These are phyloP conservation scores for Saprolegnia parasitica DNA, from an alignment of 352 stramenopile genomes.

Conservation along the genomic window DNA sequence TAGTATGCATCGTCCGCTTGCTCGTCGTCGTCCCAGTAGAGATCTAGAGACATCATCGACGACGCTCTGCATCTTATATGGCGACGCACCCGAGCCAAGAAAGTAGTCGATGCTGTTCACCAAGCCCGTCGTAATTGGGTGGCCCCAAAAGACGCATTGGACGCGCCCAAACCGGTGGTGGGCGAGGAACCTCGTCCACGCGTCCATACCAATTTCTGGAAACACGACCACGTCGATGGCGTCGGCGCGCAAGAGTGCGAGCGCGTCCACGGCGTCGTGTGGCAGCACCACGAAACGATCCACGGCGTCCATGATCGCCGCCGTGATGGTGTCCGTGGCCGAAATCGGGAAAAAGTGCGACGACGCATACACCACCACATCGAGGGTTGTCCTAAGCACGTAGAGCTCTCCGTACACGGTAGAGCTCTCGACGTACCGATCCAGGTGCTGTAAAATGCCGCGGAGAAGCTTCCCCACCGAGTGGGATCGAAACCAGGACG, in stretches of 20 bases:
- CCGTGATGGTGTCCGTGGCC: slow-evolving; percentile 43
- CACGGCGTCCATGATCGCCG: slow-evolving; percentile 37
- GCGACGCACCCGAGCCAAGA: slow-evolving; percentile 40
- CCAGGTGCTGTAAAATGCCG: slow-evolving; percentile 46
- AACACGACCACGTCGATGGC: slow-evolving; percentile 76
- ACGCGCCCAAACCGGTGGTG: slow-evolving; percentile 69
- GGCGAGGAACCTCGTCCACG: slow-evolving; percentile 58
- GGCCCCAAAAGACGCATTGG: slow-evolving; percentile 82
- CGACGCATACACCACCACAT: slow-evolving; percentile 48
- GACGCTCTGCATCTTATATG: background rate
- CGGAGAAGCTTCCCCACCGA: slow-evolving; percentile 62
- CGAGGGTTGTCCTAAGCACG: slow-evolving; percentile 34
- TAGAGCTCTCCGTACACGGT: too few species aligned
- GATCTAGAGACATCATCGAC: background rate
- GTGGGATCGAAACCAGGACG: slow-evolving; percentile 58
- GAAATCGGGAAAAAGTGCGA: slow-evolving; percentile 43
- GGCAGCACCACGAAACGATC: slow-evolving; percentile 51
- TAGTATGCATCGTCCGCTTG: slow-evolving; percentile 36
- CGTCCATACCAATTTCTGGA: slow-evolving; percentile 80
- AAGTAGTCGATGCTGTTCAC: slow-evolving; percentile 80
- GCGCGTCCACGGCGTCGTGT: slow-evolving; percentile 33
- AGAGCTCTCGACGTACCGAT: slow-evolving; percentile 32
- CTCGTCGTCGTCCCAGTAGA: background rate
- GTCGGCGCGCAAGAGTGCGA: slow-evolving; percentile 40
- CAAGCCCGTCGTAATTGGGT: slow-evolving; percentile 71